These are phyloP conservation scores for Spiromastix sp. DNA, from an alignment of 2,329 filamentous ascomycete genomes.

Conservation along the genomic window DNA sequence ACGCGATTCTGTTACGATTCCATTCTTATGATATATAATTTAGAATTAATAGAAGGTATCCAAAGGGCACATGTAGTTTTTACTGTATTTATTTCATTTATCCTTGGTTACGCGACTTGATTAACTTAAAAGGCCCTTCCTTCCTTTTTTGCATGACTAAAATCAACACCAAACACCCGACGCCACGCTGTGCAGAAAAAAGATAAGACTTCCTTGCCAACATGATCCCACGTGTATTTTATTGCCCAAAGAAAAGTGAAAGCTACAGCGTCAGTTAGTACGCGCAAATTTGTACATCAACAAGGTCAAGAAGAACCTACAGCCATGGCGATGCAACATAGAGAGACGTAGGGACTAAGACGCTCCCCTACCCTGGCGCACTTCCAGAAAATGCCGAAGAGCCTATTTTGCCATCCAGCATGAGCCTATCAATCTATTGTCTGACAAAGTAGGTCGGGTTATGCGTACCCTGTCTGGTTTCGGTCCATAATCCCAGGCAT, in stretches of 20 bases:
- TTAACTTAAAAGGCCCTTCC: too few relatives aligned
- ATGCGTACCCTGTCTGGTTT: slow-evolving; percentile 83
- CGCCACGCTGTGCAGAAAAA: slow-evolving; percentile 3
- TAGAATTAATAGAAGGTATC: too few relatives aligned
- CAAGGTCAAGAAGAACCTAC: slow-evolving; percentile 41
- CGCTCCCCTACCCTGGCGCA: slow-evolving; percentile 85
- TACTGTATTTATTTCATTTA: too few relatives aligned
- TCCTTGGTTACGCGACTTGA: too few relatives aligned
- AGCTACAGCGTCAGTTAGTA: slow-evolving; percentile 6
- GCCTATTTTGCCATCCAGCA: slow-evolving; percentile 31
- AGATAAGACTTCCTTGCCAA: background rate
- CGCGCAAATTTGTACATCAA: background rate
- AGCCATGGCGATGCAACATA: slow-evolving; percentile 90
- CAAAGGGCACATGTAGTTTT: too few relatives aligned
- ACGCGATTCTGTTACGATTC: too few relatives aligned
- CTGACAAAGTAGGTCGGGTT: too few relatives aligned
- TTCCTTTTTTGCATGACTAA: too few relatives aligned
- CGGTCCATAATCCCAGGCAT: slow-evolving; percentile 84
- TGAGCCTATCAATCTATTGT: slow-evolving; percentile 1
- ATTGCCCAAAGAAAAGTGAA: slow-evolving; percentile 14
- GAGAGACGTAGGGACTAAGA: slow-evolving; percentile 86
- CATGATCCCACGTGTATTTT: slow-evolving; percentile 1
- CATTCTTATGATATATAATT: too few relatives aligned
- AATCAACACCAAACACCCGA: slow-evolving; percentile 4
- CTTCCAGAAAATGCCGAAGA: slow-evolving; percentile 91